These are phyloP conservation scores for Stephania yunnanensis DNA, from an alignment of 164 flowering plant genomes.

Conservation along the genomic window DNA sequence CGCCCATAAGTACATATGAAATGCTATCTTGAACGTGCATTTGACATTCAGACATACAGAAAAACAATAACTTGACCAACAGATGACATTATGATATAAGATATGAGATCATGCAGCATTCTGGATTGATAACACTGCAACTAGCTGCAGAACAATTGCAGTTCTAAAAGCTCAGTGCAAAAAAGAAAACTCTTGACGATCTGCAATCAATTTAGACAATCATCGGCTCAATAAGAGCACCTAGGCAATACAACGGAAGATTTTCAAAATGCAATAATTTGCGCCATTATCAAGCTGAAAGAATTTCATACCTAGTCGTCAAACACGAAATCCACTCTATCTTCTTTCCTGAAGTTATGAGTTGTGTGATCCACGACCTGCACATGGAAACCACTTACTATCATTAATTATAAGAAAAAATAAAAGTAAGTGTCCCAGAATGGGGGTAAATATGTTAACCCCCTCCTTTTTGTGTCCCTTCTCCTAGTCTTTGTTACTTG, in stretches of 20 bases:
- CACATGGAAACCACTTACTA: slow-evolving; percentile 4
- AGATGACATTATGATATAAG: background rate
- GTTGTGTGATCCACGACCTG: slow-evolving; percentile 74
- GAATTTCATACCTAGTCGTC: slow-evolving; percentile 29
- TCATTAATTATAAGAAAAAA: background rate
- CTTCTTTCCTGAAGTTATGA: slow-evolving; percentile 41
- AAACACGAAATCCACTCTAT: slow-evolving; percentile 37
- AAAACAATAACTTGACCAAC: background rate
- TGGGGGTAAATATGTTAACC: background rate
- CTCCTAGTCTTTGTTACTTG: too few relatives aligned
- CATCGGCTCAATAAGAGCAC: background rate
- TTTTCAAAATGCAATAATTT: background rate
- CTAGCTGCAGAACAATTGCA: background rate
- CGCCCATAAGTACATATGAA: background rate
- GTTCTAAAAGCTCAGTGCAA: background rate
- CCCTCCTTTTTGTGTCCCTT: too few relatives aligned
- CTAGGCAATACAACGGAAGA: background rate
- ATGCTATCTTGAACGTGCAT: background rate
- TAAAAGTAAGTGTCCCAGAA: background rate
- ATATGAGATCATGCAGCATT: background rate
- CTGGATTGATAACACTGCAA: background rate
- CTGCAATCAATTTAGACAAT: background rate
- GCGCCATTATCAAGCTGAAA: background rate
- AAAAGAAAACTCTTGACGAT: background rate
- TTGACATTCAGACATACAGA: background rate